Evolutionary conservation across 768 basidiomycete genomes (phyloP).

Genomic region (Lactifluus hygrophoroides): DNA sequence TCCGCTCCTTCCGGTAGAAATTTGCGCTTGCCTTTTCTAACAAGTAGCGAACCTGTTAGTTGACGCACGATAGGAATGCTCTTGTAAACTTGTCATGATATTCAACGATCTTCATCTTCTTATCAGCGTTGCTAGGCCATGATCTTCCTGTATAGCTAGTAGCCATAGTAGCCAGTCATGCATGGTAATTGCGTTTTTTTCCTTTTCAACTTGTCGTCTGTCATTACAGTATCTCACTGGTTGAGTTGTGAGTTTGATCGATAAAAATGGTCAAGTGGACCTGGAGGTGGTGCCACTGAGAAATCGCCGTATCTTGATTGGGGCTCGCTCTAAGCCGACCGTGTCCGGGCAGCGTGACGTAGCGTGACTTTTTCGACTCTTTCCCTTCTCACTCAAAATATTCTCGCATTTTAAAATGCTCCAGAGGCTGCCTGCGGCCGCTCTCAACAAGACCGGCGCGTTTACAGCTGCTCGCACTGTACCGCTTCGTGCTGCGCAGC

Average conservation of each 20-base stretch:
- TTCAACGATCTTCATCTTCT: neutral
- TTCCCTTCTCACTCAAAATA: slow-evolving; percentile 34
- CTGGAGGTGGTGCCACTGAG: neutral
- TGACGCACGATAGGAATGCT: neutral
- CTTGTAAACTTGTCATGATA: slow-evolving; percentile 3
- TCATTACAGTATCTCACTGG: too few species aligned
- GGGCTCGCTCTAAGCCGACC: neutral
- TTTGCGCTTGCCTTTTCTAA: slow-evolving; percentile 70
- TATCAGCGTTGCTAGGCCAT: neutral
- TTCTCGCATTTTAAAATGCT: slow-evolving; percentile 54
- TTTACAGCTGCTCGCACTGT: slow-evolving; percentile 39
- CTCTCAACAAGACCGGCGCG: slow-evolving; percentile 50
- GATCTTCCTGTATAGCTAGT: neutral
- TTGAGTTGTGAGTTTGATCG: too few species aligned
- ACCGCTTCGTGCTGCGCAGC: slow-evolving; percentile 34
- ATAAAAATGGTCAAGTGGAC: too few species aligned
- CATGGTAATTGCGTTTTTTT: neutral
- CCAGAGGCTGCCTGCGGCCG: slow-evolving; percentile 71
- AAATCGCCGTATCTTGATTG: slow-evolving; percentile 1
- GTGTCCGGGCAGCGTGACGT: slow-evolving; percentile 19
- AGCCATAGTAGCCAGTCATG: too few species aligned
- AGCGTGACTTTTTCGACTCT: slow-evolving; percentile 35
- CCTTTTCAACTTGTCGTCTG: too few species aligned
- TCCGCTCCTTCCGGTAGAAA: slow-evolving; percentile 35
- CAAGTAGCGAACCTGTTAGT: slow-evolving; percentile 4